Conservation (phyloP, 441 rosid genomes). For the Eutrema salsugineum region DNA sequence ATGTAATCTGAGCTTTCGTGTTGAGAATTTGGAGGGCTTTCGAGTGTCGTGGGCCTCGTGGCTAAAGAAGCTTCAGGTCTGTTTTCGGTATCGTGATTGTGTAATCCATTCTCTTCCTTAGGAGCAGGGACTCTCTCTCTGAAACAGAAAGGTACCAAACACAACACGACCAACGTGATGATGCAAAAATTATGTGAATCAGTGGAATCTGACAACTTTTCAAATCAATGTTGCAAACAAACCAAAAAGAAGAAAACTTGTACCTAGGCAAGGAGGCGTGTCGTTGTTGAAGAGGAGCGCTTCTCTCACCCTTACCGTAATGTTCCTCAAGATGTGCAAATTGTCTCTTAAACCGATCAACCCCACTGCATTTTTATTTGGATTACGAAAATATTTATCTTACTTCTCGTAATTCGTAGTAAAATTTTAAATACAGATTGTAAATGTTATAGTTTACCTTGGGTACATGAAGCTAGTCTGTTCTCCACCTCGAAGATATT, state of each 20-base stretch:
- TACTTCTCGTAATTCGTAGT: neutral
- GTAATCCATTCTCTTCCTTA: conserved; percentile 39
- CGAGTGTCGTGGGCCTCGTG: conserved; percentile 43
- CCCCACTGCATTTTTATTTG: conserved; percentile 50
- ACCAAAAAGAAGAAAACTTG: neutral
- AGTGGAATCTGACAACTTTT: neutral
- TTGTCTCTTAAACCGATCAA: conserved; percentile 85
- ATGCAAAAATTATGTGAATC: neutral
- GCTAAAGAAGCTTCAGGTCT: conserved; percentile 45
- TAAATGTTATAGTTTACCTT: conserved; percentile 43
- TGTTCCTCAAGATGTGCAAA: conserved; percentile 93
- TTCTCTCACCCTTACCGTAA: conserved; percentile 55
- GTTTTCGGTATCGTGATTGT: conserved; percentile 33
- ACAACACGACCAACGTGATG: neutral
- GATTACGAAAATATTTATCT: neutral
- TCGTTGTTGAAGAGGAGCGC: conserved; percentile 67
- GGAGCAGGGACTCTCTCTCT: conserved; percentile 74
- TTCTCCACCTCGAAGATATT: conserved; percentile 78
- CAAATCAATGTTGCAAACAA: neutral
- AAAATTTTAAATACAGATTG: neutral
- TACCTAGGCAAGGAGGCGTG: conserved; percentile 96
- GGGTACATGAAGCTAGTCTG: conserved; percentile 92
- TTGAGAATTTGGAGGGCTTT: conserved; percentile 43
- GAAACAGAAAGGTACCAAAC: conserved; percentile 2
- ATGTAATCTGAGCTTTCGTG: conserved; percentile 37